Percentiles rank a stretch among this genome's conserved stretches.
Evolutionary conservation across 768 basidiomycete species (phyloP).

Genomic region (Candolleomyces eurysporus): DNA sequence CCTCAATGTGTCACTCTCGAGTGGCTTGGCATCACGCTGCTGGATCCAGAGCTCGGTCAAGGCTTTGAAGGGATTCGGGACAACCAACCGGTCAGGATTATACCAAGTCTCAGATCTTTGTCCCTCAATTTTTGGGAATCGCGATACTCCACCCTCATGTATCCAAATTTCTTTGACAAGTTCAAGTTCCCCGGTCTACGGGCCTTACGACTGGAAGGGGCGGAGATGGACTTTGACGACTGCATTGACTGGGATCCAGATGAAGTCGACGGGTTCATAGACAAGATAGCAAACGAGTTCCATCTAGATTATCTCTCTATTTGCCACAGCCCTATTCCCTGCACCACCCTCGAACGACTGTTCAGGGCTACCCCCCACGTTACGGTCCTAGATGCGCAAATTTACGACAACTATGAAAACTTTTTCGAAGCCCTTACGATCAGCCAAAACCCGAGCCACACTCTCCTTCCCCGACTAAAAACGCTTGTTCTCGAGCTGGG

Average conservation of each 20-base stretch:
- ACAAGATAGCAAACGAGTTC: background rate
- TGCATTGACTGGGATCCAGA: background rate
- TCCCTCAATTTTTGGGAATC: background rate
- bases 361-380: background rate
- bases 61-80: background rate
- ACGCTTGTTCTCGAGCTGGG: no score
- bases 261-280: background rate
- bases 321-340: background rate
- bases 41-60: background rate
- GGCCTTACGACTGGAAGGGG: background rate
- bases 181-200: background rate
- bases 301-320: background rate
- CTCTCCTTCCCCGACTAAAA: no score
- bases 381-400: background rate
- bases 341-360: background rate
- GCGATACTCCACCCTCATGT: background rate
- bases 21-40: background rate
- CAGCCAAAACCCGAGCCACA: no score
- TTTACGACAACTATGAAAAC: background rate
- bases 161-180: background rate
- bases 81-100: background rate
- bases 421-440: background rate
- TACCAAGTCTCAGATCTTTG: background rate
- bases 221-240: background rate
- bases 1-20: background rate